Percentiles rank a stretch among this genome's conserved stretches.
phyloP scores from a whole-genome alignment of 768 basidiomycete genomes.

The Gloeostereum incarnatum region DNA sequence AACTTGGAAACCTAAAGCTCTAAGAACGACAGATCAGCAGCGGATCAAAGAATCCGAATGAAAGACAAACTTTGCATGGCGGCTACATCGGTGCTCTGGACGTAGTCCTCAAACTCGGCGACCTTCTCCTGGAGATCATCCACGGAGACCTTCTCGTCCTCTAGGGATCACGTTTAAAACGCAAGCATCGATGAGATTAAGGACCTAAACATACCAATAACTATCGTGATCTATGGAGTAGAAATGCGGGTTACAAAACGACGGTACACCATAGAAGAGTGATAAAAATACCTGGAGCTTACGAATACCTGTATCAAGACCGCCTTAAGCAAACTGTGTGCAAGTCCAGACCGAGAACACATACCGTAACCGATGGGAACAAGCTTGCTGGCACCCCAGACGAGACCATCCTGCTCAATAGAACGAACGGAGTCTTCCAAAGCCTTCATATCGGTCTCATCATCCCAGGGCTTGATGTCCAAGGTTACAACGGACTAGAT shows the following conservation, averaged over 20 bases:
- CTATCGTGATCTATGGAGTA: conserved; percentile 35
- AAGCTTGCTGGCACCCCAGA: conserved; percentile 93
- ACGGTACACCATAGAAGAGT: too few species aligned
- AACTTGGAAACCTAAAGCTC: conserved; percentile 12
- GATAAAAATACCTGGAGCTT: conserved; percentile 66
- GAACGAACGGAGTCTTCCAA: conserved; percentile 81
- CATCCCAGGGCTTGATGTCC: conserved; percentile 99
- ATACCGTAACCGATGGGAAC: conserved; percentile 79
- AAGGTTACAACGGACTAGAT: conserved; percentile 90
- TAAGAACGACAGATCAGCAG: conserved; percentile 8
- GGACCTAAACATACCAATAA: conserved; percentile 33
- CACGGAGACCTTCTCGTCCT: conserved; percentile 91
- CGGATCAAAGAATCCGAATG: conserved; percentile 1
- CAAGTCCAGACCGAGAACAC: conserved; percentile 1
- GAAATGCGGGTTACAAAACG: neutral
- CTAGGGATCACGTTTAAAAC: conserved; percentile 27
- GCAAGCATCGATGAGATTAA: neutral
- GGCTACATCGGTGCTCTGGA: conserved; percentile 86
- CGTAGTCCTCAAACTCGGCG: conserved; percentile 74
- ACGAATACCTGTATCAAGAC: conserved; percentile 49
- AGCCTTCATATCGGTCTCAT: conserved; percentile 93
- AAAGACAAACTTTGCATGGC: conserved; percentile 86
- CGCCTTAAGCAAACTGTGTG: conserved; percentile 2
- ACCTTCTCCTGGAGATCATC: conserved; percentile 93
- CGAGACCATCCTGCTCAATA: conserved; percentile 81